Base-by-base conservation (phyloP, 2,329 filamentous ascomycete species). In the Aspergillus tubingensis region DNA sequence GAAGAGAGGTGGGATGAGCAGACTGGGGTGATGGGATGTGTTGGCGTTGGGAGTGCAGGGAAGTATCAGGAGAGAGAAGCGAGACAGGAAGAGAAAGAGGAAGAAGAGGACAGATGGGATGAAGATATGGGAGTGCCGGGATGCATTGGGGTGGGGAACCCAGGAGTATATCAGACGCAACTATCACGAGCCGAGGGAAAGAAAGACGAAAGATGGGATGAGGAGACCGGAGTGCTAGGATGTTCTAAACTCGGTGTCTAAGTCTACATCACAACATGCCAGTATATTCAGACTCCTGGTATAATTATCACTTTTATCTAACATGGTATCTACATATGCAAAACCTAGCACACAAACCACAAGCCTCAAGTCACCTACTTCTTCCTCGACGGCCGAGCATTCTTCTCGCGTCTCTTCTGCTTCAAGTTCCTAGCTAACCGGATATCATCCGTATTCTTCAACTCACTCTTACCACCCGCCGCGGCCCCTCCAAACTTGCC, bases 361-460 rank as follows among this genome's bases (percentile, higher is more conserved):
- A 0, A 41, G 1, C 17, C 47, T 32, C 23, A 8, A 25, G 21
- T 10, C 5, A 6, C 21, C 61, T 79, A 81, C 65, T 74, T 80
- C 79, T 85, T 92, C 79, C 84, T 90, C 43, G 84, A 73, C 7
- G 92, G 92, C 70, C 94, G 82, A 8, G 91, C 93, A 76, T 96
- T 98, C 86, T 99, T 98, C 73, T 90, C 89, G 74, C 82, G 87
- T 74, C 86, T 86, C 79, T 84, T 86, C 81, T 96, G 90, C 81
- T 90, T 85, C 71, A 92, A 72, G 75, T 88, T 88, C 72, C 95
- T 85, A 62, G 88, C 86, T 83, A 92, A 96, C 70, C 90, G 86
- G 67, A 98, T 92, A 74, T 96, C 92, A 48, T 94, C 88, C 59
- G 87, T 86, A 59, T 85, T 90, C 82, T 89, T 92, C 72, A 98